Conservation (phyloP, 768 basidiomycete species). For the Kwoniella dendrophila region DNA sequence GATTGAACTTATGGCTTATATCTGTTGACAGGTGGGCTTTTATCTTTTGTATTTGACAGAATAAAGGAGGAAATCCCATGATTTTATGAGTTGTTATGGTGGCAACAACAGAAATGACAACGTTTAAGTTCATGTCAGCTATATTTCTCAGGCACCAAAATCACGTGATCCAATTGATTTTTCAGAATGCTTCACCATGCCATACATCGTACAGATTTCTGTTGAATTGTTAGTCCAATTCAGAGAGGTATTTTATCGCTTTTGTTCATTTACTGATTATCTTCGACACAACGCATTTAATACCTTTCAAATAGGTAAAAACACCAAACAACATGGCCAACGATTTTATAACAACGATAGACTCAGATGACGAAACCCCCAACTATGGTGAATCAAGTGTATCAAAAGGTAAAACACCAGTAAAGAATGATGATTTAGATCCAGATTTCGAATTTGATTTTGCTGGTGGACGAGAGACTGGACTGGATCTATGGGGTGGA, state of each 20-base stretch:
- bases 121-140: slow-evolving; percentile 5
- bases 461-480: slow-evolving; percentile 69
- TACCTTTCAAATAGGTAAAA: no score
- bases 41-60: no score
- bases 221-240: no score
- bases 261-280: no score
- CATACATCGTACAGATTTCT: no score
- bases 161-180: slow-evolving; percentile 3
- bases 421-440: slow-evolving; percentile 61
- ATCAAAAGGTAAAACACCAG: neutral
- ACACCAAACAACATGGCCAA: slow-evolving; percentile 18
- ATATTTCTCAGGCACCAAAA: no score
- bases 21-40: no score
- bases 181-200: no score
- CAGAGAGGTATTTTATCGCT: no score
- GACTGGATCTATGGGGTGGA: slow-evolving; percentile 61
- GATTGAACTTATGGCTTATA: no score
- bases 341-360: slow-evolving; percentile 46
- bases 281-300: no score
- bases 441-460: slow-evolving; percentile 82
- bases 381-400: slow-evolving; percentile 36
- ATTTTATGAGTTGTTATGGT: neutral
- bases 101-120: slow-evolving; percentile 1
- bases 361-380: slow-evolving; percentile 43
- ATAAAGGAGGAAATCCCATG: neutral